Percentiles rank a stretch among this genome's conserved stretches.
phyloP scores from a whole-genome alignment of 2,329 filamentous ascomycete species.

The Fusarium brevicatenulatum region DNA sequence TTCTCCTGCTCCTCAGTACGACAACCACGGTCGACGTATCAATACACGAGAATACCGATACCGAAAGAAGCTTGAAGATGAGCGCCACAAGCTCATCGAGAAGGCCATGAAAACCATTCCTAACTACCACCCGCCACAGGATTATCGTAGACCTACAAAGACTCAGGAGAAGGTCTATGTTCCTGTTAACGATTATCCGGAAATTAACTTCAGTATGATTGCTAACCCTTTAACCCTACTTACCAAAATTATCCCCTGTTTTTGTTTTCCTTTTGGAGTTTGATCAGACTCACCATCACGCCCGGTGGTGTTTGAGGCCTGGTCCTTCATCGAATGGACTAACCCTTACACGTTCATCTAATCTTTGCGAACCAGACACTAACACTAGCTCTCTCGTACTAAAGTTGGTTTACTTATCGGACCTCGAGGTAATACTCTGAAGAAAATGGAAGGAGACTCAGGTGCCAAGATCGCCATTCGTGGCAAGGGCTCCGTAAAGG shows the following conservation, averaged over 20 bases:
- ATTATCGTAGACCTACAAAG: slow-evolving; percentile 98
- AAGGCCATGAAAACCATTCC: slow-evolving; percentile 99
- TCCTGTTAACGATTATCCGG: slow-evolving; percentile 99
- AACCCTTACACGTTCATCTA: slow-evolving; percentile 47
- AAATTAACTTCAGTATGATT: slow-evolving; percentile 99
- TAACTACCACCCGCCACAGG: slow-evolving; percentile 98
- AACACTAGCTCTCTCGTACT: slow-evolving; percentile 89
- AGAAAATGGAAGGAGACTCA: slow-evolving; percentile 99
- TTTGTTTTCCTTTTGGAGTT: slow-evolving; percentile 56
- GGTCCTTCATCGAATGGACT: slow-evolving; percentile 49
- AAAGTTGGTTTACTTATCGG: slow-evolving; percentile 99
- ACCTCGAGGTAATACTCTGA: slow-evolving; percentile 98
- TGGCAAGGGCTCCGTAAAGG: slow-evolving; percentile 99
- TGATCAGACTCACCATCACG: slow-evolving; percentile 54
- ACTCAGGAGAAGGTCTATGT: slow-evolving; percentile 99
- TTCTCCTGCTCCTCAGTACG: slow-evolving; percentile 95
- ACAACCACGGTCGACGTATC: slow-evolving; percentile 99
- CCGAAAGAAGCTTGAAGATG: slow-evolving; percentile 96
- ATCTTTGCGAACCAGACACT: slow-evolving; percentile 67
- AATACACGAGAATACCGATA: slow-evolving; percentile 99
- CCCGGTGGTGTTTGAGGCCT: slow-evolving; percentile 48
- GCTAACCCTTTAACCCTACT: slow-evolving; percentile 95
- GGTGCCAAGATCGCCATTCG: slow-evolving; percentile 98
- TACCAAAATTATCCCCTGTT: slow-evolving; percentile 54
- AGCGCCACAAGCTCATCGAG: slow-evolving; percentile 98